These are phyloP conservation scores for Boletales sp. DNA, from an alignment of 768 basidiomycete species.

Conservation along the genomic window DNA sequence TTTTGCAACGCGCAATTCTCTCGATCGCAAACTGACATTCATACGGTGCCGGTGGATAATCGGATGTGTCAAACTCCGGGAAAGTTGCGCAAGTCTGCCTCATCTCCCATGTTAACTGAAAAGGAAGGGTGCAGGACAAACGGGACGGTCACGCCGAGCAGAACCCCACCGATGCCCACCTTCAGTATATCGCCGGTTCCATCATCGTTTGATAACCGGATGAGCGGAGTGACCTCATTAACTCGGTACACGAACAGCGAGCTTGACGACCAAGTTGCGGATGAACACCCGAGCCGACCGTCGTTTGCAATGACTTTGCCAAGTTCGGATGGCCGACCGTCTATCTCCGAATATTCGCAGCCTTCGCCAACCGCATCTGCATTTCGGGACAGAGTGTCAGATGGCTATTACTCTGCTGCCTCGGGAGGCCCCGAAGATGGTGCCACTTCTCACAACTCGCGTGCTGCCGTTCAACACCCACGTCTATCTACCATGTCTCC, in stretches of 20 bases:
- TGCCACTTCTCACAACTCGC: constrained; percentile 21
- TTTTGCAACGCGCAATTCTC: constrained; percentile 45
- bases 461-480: constrained; percentile 15
- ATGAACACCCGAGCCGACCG: constrained; percentile 33
- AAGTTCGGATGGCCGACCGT: constrained; percentile 42
- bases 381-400: constrained; percentile 57
- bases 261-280: constrained; percentile 31
- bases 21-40: constrained; percentile 53
- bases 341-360: constrained; percentile 65
- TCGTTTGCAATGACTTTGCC: constrained; percentile 52
- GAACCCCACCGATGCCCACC: constrained; percentile 44
- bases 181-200: constrained; percentile 29
- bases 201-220: constrained; percentile 22
- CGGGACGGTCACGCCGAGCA: constrained; percentile 27
- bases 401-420: constrained; percentile 30
- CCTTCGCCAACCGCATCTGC: constrained; percentile 76
- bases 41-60: constrained; percentile 15
- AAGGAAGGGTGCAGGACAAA: constrained; percentile 34
- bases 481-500: constrained; percentile 43
- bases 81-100: constrained; percentile 46
- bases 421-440: constrained; percentile 19
- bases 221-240: constrained; percentile 20
- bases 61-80: constrained; percentile 7
- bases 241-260: constrained; percentile 40
- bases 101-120: constrained; percentile 52